Evolutionary conservation across 2,329 filamentous ascomycete genomes (phyloP), one percentile per base, ranked within the genome.

Genomic region (Tympanopsis confertula): DNA sequence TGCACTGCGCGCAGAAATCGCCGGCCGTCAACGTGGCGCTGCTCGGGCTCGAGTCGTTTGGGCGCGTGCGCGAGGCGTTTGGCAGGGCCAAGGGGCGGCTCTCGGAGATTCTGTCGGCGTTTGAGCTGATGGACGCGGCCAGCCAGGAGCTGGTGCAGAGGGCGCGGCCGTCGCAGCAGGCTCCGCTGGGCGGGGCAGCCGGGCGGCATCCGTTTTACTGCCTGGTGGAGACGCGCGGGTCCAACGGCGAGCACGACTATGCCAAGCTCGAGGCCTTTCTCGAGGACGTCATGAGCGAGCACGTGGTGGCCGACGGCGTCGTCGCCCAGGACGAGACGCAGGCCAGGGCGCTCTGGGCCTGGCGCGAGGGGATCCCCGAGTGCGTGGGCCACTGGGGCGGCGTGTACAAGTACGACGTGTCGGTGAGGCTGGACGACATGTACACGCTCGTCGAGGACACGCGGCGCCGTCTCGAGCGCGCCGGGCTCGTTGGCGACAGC

Each of bases 321-420:
- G 68, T 96, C 26, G 91, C 91, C 1, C 83, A 96, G 60, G 84
- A 95, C 52, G 86, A 93, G 61, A 94, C 89, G 2, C 93, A 98
- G 60, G 72, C 84, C 46, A 77, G 75, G 52, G 70, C 81, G 3
- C 71, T 98, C 37, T 98, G 91, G 91, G 71, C 75, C 41, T 96
- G 88, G 78, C 78, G 91, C 45, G 91, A 98, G 66, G 86, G 87
- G 47, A 86, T 98, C 48, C 81, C 88, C 1, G 91, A 98, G 63
- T 79, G 81, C 35, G 67, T 93, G 19, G 85, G 85, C 44, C 87
- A 95, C 57, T 86, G 84, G 62, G 91, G 91, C 41, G 91, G 88
- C 33, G 88, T 91, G 7, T 98, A 98, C 73, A 98, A 98, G 65
- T 98, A 98, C 58, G 91, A 98, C 54, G 71, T 98, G 20, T 96